Evolutionary conservation across 1,284 basidiomycete species (phyloP).

Genomic region (Sanguinoderma infundibulare): DNA sequence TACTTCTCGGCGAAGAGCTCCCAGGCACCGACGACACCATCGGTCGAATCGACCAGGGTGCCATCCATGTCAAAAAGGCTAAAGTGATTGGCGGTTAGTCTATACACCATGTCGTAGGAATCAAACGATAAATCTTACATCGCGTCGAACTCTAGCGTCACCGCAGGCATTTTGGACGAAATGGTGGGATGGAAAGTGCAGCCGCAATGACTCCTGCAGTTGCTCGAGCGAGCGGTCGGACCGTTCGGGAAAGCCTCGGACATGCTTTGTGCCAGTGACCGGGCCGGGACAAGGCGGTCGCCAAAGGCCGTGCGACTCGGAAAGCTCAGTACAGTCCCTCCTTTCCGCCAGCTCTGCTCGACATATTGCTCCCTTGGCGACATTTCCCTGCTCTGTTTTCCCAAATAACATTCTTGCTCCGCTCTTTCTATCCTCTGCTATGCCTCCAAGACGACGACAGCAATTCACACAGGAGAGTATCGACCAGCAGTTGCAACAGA

Average conservation of each 20-base stretch:
- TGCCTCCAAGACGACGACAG: constrained; percentile 74
- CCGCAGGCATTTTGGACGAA: constrained; percentile 45
- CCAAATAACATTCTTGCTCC: background rate
- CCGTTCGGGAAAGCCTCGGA: background rate
- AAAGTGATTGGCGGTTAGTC: constrained; percentile 11
- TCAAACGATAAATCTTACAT: constrained; percentile 44
- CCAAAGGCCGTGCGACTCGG: constrained; percentile 25
- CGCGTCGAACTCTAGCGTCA: constrained; percentile 56
- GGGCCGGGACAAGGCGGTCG: constrained; percentile 13
- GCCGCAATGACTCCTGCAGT: background rate
- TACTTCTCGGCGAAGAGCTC: constrained; percentile 65
- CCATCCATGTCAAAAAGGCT: constrained; percentile 84
- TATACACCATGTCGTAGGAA: constrained; percentile 4
- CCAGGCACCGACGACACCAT: constrained; percentile 80
- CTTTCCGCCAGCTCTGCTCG: background rate
- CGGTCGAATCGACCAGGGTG: constrained; percentile 76
- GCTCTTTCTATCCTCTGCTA: constrained; percentile 28
- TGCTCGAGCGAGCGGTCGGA: background rate
- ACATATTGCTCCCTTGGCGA: background rate
- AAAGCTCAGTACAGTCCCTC: background rate
- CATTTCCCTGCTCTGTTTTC: background rate
- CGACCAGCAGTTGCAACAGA: constrained; percentile 85
- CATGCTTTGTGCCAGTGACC: background rate
- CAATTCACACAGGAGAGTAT: constrained; percentile 82
- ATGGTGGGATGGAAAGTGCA: background rate